These are phyloP conservation scores for Fusarium sororula DNA, from an alignment of 2,329 filamentous ascomycete species.

Conservation along the genomic window DNA sequence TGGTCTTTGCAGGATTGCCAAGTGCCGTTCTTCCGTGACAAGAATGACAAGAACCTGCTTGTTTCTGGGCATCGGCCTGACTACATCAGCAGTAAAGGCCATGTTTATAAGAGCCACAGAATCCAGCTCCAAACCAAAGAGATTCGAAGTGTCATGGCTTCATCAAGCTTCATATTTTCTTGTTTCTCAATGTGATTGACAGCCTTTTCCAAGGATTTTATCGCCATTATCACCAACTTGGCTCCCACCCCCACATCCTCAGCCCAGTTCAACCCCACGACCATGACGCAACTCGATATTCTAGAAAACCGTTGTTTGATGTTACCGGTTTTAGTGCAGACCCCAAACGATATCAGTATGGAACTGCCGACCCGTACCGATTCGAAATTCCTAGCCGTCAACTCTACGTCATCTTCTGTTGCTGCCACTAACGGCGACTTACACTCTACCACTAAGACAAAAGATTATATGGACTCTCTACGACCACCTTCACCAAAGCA, in stretches of 20 bases:
- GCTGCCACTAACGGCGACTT: neutral
- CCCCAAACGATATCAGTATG: neutral
- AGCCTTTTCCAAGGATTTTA: neutral
- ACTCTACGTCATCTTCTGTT: constrained; percentile 26
- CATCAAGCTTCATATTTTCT: neutral
- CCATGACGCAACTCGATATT: constrained; percentile 40
- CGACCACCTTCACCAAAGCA: constrained; percentile 57
- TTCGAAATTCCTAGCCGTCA: constrained; percentile 28
- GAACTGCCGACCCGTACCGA: neutral
- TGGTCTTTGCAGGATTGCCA: constrained; percentile 26
- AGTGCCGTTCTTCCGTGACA: constrained; percentile 31
- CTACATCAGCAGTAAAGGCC: constrained; percentile 12
- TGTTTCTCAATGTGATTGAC: neutral
- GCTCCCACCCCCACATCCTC: constrained; percentile 7
- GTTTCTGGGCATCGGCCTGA: constrained; percentile 4
- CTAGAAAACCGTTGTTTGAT: constrained; percentile 31
- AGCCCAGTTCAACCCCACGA: constrained; percentile 17
- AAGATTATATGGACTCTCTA: constrained; percentile 62
- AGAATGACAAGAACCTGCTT: constrained; percentile 16
- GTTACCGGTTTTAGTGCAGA: constrained; percentile 27
- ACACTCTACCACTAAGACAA: constrained; percentile 40
- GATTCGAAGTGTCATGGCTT: neutral
- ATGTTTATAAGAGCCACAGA: constrained; percentile 10
- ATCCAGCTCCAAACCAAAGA: neutral
- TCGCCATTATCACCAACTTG: constrained; percentile 7